Evolutionary conservation across 306 rosid genomes (phyloP).

Genomic region (Rosa chinensis): DNA sequence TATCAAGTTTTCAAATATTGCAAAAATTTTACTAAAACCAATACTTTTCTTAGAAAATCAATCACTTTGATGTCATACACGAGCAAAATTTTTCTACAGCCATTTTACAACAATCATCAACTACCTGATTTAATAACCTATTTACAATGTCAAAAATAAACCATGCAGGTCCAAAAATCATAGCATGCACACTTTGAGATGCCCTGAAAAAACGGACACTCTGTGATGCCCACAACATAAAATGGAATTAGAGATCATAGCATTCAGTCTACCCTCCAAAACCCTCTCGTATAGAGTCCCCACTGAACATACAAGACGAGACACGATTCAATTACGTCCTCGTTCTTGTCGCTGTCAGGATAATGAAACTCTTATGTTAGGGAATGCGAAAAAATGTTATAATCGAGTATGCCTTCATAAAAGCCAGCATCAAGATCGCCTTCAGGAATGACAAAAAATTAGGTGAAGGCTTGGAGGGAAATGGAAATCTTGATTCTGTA

Average conservation of each 20-base stretch:
- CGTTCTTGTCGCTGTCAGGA: conserved; percentile 10
- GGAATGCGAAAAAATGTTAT: conserved; percentile 33
- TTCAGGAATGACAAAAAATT: conserved; percentile 46
- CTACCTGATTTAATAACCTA: conserved; percentile 26
- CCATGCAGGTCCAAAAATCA: neutral
- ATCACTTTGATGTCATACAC: neutral
- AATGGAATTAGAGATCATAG: conserved; percentile 25
- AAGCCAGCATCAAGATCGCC: conserved; percentile 48
- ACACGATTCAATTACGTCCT: conserved; percentile 9
- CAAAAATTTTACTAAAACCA: neutral
- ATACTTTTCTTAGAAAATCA: neutral
- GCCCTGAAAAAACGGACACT: conserved; percentile 72
- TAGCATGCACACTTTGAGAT: conserved; percentile 33
- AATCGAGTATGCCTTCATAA: conserved; percentile 43
- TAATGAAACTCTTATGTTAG: conserved; percentile 36
- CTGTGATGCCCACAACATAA: conserved; percentile 27
- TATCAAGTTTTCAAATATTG: neutral
- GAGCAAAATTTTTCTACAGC: conserved; percentile 40
- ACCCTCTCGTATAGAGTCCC: neutral
- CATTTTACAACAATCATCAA: conserved; percentile 56
- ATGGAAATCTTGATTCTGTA: conserved; percentile 56
- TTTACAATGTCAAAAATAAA: conserved; percentile 43
- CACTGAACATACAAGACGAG: conserved; percentile 9
- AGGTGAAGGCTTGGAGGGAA: conserved; percentile 46
- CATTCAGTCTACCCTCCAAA: conserved; percentile 10